Evolutionary conservation across 2,329 filamentous ascomycete genomes (phyloP).

Genomic region (Phaeophleospora eucalypticola): DNA sequence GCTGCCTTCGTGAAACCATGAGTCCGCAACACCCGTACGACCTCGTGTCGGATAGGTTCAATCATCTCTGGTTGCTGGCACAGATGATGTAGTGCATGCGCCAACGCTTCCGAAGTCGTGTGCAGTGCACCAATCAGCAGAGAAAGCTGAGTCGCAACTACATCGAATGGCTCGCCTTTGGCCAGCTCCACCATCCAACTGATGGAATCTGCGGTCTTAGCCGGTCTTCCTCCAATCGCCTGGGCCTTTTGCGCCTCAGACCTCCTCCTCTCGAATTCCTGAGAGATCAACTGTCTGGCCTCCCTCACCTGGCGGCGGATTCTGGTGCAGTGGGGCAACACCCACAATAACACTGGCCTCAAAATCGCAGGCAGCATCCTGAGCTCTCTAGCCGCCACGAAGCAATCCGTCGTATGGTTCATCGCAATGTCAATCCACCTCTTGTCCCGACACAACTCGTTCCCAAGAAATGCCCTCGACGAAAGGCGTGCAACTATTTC

Average conservation of each 20-base stretch:
- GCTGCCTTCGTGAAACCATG: conserved; percentile 27
- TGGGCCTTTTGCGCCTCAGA: neutral
- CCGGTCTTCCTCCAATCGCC: neutral
- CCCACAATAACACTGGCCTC: conserved; percentile 14
- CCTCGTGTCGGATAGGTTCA: conserved; percentile 21
- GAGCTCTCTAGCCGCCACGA: conserved; percentile 19
- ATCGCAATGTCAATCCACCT: conserved; percentile 36
- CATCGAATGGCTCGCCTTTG: conserved; percentile 8
- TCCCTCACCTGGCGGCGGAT: neutral
- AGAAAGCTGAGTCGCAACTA: conserved; percentile 5
- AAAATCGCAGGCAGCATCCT: conserved; percentile 19
- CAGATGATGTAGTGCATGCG: conserved; percentile 17
- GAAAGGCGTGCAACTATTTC: conserved; percentile 37
- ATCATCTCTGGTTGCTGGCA: conserved; percentile 24
- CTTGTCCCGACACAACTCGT: conserved; percentile 33
- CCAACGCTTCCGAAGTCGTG: conserved; percentile 18
- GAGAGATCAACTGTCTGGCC: neutral
- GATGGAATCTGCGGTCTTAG: conserved; percentile 1
- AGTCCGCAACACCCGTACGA: conserved; percentile 16
- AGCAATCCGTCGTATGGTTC: conserved; percentile 35
- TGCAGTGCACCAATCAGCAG: conserved; percentile 18
- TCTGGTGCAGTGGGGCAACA: conserved; percentile 2
- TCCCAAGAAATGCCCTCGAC: conserved; percentile 32
- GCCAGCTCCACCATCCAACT: conserved; percentile 3
- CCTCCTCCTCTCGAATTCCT: neutral